A percentile compares a stretch with the other conserved stretches of the same genome.
Conservation (phyloP, 352 stramenopile species). For the Thraustochytrium striatum region DNA sequence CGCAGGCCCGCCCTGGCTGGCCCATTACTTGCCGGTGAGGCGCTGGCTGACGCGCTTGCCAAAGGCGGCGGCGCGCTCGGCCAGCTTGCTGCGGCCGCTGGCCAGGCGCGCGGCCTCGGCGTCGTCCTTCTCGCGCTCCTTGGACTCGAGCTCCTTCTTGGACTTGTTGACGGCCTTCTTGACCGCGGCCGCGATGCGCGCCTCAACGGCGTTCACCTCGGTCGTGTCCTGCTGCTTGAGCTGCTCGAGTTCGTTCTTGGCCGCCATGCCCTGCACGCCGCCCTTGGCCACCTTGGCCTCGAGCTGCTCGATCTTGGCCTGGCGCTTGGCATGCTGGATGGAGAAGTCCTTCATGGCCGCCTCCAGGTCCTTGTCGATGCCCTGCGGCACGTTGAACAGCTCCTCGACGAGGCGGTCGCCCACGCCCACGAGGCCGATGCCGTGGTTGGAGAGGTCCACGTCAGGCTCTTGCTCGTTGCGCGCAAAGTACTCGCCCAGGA, state of each 20-base stretch:
- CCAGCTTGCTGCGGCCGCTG: conserved; percentile 30
- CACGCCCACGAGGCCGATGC: conserved; percentile 50
- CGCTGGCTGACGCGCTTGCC: conserved; percentile 37
- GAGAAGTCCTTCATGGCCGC: conserved; percentile 46
- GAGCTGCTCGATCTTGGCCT: conserved; percentile 42
- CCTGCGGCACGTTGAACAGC: conserved; percentile 51
- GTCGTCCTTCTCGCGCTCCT: not conserved
- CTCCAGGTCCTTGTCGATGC: conserved; percentile 50
- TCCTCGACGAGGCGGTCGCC: conserved; percentile 51
- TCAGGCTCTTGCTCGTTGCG: conserved; percentile 47
- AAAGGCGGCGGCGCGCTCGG: conserved; percentile 12
- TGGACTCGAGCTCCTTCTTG: conserved; percentile 26
- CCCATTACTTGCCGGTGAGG: too few species aligned
- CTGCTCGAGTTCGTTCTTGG: conserved; percentile 39
- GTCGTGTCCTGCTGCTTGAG: conserved; percentile 11
- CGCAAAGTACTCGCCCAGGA: conserved; percentile 52
- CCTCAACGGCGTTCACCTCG: conserved; percentile 36
- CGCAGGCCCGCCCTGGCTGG: too few species aligned
- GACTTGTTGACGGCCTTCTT: conserved; percentile 44
- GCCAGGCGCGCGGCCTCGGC: not conserved
- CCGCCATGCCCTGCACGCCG: conserved; percentile 39
- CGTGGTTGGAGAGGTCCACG: conserved; percentile 51
- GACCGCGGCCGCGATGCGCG: conserved; percentile 34
- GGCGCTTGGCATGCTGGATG: conserved; percentile 43
- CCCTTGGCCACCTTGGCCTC: conserved; percentile 24